Conservation (phyloP, 129 eudicot genomes). For the Artemisia argyi region DNA sequence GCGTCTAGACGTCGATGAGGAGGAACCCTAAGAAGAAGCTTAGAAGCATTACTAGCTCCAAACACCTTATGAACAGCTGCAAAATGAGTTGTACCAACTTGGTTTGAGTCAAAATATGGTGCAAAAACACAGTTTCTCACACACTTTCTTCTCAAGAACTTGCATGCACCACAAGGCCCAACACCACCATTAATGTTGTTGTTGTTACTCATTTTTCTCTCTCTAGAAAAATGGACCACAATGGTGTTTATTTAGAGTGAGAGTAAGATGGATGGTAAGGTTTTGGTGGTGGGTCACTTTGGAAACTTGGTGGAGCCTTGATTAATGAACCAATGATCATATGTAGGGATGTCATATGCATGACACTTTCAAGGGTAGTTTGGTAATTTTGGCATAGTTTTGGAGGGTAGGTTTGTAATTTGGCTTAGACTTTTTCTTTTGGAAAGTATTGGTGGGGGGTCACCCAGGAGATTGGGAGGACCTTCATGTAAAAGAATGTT, state of each 20-base stretch:
- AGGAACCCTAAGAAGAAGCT: constrained; percentile 55
- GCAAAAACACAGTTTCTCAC: constrained; percentile 62
- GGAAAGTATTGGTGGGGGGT: constrained; percentile 16
- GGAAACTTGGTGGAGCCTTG: constrained; percentile 21
- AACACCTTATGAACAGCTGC: constrained; percentile 83
- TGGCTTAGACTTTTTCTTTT: not conserved
- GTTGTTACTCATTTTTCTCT: constrained; percentile 23
- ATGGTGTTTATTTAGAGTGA: constrained; percentile 18
- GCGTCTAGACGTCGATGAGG: constrained; percentile 65
- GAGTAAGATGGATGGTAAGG: constrained; percentile 5
- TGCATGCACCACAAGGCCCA: constrained; percentile 90
- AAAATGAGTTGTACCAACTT: constrained; percentile 57
- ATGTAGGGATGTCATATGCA: constrained; percentile 24
- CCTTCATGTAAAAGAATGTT: too few species aligned
- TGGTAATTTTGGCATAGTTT: constrained; percentile 1
- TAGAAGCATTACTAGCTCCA: constrained; percentile 85
- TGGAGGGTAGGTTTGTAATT: not conserved
- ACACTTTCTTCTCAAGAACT: constrained; percentile 69
- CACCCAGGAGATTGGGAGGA: not conserved
- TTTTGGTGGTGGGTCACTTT: constrained; percentile 24
- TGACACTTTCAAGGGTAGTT: constrained; percentile 17
- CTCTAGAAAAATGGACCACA: constrained; percentile 1
- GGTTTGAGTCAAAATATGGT: constrained; percentile 70
- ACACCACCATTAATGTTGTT: constrained; percentile 14
- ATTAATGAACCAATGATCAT: too few species aligned